These are phyloP conservation scores for Colletotrichum sp. DNA, from an alignment of 2,329 filamentous ascomycete species.

Conservation along the genomic window DNA sequence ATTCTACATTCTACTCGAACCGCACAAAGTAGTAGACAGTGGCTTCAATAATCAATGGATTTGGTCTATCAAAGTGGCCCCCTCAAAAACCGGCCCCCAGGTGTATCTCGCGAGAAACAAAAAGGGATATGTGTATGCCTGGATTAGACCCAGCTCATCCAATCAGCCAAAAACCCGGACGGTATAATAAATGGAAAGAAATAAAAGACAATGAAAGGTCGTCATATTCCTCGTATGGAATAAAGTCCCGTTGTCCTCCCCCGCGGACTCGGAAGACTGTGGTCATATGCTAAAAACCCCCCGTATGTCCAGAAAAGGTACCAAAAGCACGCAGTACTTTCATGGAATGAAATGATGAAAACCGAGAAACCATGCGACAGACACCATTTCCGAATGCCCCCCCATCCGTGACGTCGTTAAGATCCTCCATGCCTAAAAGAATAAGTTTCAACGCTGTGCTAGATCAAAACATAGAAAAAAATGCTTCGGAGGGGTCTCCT, in stretches of 20 bases:
- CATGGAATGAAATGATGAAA: not conserved
- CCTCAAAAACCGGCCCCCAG: not conserved
- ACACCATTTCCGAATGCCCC: slow-evolving; percentile 8
- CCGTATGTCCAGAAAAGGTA: not conserved
- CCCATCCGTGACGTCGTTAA: slow-evolving; percentile 12
- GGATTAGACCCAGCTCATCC: not conserved
- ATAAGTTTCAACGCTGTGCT: slow-evolving; percentile 6
- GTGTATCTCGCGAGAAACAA: not conserved
- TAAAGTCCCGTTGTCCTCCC: not conserved
- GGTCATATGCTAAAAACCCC: not conserved
- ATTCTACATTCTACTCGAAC: not conserved
- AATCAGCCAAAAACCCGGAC: not conserved
- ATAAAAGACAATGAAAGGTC: not conserved
- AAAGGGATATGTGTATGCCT: not conserved
- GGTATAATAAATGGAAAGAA: not conserved
- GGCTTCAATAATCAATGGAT: not conserved
- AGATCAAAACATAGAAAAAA: not conserved
- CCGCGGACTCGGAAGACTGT: not conserved
- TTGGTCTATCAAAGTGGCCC: not conserved
- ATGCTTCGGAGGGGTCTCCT: not conserved
- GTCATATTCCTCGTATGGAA: not conserved
- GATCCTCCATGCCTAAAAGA: slow-evolving; percentile 2
- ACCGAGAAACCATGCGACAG: not conserved
- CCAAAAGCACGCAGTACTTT: not conserved
- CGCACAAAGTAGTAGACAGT: not conserved